A percentile compares a stretch with the other conserved stretches of the same genome.
Evolutionary conservation across 495 filamentous ascomycete genomes (phyloP).

Genomic region (Chaetomium tenue): DNA sequence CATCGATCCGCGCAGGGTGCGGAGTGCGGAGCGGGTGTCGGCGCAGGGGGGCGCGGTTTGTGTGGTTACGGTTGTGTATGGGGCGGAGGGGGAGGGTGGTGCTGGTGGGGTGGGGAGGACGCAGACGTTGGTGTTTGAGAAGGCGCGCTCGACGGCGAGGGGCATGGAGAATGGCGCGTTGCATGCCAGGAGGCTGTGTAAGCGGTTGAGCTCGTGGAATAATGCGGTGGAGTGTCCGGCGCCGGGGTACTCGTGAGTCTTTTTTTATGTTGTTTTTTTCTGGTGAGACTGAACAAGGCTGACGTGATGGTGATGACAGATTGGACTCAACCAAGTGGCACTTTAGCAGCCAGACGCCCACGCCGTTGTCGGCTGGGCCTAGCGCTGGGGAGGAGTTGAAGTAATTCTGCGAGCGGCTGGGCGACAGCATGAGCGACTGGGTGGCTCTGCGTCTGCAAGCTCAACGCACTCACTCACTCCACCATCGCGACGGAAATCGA

Average conservation of each 20-base stretch:
- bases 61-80: conserved; percentile 16
- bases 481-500: no score
- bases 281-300: background rate
- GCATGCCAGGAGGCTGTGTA: conserved; percentile 38
- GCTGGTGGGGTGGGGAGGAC: background rate
- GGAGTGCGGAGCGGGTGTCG: conserved; percentile 18
- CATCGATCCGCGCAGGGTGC: conserved; percentile 29
- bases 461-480: no score
- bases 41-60: conserved; percentile 4
- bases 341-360: conserved; percentile 3
- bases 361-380: background rate
- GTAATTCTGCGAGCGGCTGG: no score
- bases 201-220: conserved; percentile 34
- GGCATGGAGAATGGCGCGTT: conserved; percentile 32
- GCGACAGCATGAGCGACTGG: no score
- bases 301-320: background rate
- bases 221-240: conserved; percentile 21
- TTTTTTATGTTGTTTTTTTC: background rate
- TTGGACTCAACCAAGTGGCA: conserved; percentile 2
- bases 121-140: conserved; percentile 25
- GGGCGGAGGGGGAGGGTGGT: background rate
- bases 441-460: no score
- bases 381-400: background rate
- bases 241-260: background rate
- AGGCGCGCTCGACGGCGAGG: conserved; percentile 12